These are phyloP conservation scores for Leccinum uliginosum DNA, from an alignment of 768 basidiomycete species.

Conservation along the genomic window DNA sequence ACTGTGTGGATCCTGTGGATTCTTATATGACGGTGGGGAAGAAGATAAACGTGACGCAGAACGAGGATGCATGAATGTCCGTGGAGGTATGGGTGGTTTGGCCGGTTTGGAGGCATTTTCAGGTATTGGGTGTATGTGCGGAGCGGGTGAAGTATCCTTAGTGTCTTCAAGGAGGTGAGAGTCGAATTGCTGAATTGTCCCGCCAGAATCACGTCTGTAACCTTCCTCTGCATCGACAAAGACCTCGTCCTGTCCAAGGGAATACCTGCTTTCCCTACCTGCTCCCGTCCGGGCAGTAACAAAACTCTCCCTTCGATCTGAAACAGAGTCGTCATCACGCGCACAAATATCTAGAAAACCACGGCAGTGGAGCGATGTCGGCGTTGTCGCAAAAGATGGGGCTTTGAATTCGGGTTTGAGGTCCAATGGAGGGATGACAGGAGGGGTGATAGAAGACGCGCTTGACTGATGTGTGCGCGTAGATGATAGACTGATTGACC, in stretches of 20 bases:
- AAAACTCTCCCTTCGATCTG: slow-evolving; percentile 54
- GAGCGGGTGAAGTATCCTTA: slow-evolving; percentile 4
- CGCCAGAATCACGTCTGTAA: slow-evolving; percentile 18
- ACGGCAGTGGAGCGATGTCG: slow-evolving; percentile 23
- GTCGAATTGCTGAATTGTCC: slow-evolving; percentile 22
- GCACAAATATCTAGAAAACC: slow-evolving; percentile 21
- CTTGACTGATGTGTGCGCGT: slow-evolving; percentile 53
- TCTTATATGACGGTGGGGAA: slow-evolving; percentile 24
- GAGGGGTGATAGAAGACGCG: slow-evolving; percentile 35
- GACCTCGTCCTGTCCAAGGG: slow-evolving; percentile 24
- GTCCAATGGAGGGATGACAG: slow-evolving; percentile 57
- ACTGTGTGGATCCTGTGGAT: slow-evolving; percentile 15
- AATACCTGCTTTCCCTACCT: slow-evolving; percentile 30
- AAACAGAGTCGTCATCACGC: slow-evolving; percentile 40
- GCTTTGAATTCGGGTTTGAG: slow-evolving; percentile 50
- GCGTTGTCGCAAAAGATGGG: slow-evolving; percentile 26
- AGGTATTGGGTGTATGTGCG: background rate
- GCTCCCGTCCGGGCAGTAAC: slow-evolving; percentile 40
- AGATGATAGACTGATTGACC: slow-evolving; percentile 61
- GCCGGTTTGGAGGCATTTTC: slow-evolving; percentile 1
- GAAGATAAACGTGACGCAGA: slow-evolving; percentile 17
- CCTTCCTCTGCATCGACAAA: slow-evolving; percentile 29
- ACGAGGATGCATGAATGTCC: slow-evolving; percentile 9
- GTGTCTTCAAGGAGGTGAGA: slow-evolving; percentile 12
- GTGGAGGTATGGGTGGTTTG: slow-evolving; percentile 23